A percentile compares a stretch with the other conserved stretches of the same genome.
Conservation (phyloP, 148 eudicot genomes). For the Euryodendron excelsum region DNA sequence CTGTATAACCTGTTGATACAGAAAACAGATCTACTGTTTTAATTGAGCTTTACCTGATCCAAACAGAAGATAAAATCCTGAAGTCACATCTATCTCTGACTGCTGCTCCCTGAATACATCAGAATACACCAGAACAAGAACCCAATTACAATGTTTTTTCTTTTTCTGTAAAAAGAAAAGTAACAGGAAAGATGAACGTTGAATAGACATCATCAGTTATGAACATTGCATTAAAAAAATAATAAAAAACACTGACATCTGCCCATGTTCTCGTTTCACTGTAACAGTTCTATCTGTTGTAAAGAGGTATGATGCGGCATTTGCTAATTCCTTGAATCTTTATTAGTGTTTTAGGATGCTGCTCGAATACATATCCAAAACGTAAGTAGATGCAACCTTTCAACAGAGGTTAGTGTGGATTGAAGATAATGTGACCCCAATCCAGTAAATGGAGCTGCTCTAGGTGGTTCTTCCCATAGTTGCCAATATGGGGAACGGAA, state of each 20-base stretch:
- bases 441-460: background rate
- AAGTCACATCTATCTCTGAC: conserved; percentile 86
- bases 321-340: background rate
- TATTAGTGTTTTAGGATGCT: background rate
- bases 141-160: too few species aligned
- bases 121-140: conserved; percentile 21
- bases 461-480: too few species aligned
- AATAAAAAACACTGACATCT: background rate
- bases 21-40: background rate
- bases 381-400: too few species aligned
- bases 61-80: conserved; percentile 90
- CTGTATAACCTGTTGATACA: background rate
- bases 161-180: conserved; percentile 2
- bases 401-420: background rate
- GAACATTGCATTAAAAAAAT: too few species aligned
- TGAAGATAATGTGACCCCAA: background rate
- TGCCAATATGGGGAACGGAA: too few species aligned
- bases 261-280: background rate
- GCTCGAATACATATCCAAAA: background rate
- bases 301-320: background rate
- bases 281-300: background rate
- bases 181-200: background rate
- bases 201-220: too few species aligned
- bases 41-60: conserved; percentile 63
- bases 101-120: conserved; percentile 98